These are phyloP conservation scores for Graphilbum fragrans DNA, from an alignment of 2,329 filamentous ascomycete genomes.

Conservation along the genomic window DNA sequence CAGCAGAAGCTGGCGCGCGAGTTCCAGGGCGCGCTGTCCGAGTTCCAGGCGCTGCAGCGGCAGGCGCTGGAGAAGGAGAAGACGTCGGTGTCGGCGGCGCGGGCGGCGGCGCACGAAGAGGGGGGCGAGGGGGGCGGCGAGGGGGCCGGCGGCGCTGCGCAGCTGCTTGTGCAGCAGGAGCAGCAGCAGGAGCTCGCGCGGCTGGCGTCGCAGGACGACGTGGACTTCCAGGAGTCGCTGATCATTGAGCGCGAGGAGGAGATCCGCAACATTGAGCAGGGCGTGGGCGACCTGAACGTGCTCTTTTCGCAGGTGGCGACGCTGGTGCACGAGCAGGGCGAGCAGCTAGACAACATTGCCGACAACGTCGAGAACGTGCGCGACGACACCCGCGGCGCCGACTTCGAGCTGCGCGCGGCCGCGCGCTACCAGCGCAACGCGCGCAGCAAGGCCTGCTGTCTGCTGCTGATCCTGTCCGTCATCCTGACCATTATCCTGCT, in stretches of 20 bases:
- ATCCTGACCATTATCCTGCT: slow-evolving; percentile 84
- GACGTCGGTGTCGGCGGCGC: slow-evolving; percentile 70
- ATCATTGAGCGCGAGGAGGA: slow-evolving; percentile 95
- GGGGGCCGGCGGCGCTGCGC: slow-evolving; percentile 13
- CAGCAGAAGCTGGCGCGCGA: slow-evolving; percentile 91
- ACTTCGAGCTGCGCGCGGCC: slow-evolving; percentile 73
- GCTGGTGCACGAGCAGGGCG: slow-evolving; percentile 90
- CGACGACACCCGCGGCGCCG: slow-evolving; percentile 72
- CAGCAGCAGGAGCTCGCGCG: slow-evolving; percentile 66
- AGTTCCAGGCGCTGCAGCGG: slow-evolving; percentile 88
- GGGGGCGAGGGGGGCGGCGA: slow-evolving; percentile 16
- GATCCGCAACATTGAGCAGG: slow-evolving; percentile 95
- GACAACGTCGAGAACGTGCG: slow-evolving; percentile 78
- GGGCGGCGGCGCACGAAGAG: slow-evolving; percentile 60
- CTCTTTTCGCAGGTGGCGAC: slow-evolving; percentile 96
- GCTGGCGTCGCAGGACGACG: slow-evolving; percentile 82
- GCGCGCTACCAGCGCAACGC: slow-evolving; percentile 92
- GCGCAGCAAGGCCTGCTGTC: slow-evolving; percentile 84
- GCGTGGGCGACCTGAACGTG: slow-evolving; percentile 89
- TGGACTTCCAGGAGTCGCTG: slow-evolving; percentile 91
- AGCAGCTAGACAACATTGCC: slow-evolving; percentile 74
- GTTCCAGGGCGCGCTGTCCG: slow-evolving; percentile 76
- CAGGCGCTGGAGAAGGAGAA: slow-evolving; percentile 86
- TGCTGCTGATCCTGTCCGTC: slow-evolving; percentile 77
- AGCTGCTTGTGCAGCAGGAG: slow-evolving; percentile 30